Evolutionary conservation across 495 filamentous ascomycete genomes (phyloP).

Genomic region (Lichina pygmaea): DNA sequence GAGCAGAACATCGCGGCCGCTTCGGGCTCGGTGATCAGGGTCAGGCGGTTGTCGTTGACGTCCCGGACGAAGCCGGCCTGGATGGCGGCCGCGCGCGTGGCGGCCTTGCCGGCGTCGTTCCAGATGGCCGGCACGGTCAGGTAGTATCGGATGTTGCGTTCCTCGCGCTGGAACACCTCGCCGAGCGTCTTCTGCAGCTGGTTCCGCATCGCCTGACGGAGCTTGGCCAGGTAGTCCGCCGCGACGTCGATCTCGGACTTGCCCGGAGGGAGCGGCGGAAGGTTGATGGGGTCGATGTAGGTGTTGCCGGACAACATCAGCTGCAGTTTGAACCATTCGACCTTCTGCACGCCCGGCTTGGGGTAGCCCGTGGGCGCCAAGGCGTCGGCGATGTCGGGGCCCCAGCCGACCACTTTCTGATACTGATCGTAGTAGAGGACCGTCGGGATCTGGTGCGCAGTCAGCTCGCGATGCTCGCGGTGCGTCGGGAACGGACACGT

Average conservation of each 20-base stretch:
- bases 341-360: constrained; percentile 50
- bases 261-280: constrained; percentile 45
- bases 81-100: constrained; percentile 42
- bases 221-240: constrained; percentile 51
- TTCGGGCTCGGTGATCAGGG: constrained; percentile 44
- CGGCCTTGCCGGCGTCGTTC: constrained; percentile 54
- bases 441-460: constrained; percentile 30
- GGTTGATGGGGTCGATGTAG: constrained; percentile 55
- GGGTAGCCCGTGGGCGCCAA: constrained; percentile 48
- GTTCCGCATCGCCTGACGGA: constrained; percentile 46
- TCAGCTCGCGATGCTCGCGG: not conserved
- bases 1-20: constrained; percentile 49
- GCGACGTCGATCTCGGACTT: constrained; percentile 57
- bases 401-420: constrained; percentile 54
- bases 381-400: constrained; percentile 49
- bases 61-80: constrained; percentile 49
- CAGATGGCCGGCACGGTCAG: constrained; percentile 50
- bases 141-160: constrained; percentile 48
- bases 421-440: constrained; percentile 55
- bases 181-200: constrained; percentile 51
- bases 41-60: constrained; percentile 49
- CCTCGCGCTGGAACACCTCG: constrained; percentile 50
- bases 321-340: constrained; percentile 60
- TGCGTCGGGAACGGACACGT: not conserved
- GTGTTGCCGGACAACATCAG: constrained; percentile 56